A percentile compares a stretch with the other conserved stretches of the same genome.
phyloP scores from a whole-genome alignment of 1,139 yeast genomes.

The Yamadazyma dendronema region DNA sequence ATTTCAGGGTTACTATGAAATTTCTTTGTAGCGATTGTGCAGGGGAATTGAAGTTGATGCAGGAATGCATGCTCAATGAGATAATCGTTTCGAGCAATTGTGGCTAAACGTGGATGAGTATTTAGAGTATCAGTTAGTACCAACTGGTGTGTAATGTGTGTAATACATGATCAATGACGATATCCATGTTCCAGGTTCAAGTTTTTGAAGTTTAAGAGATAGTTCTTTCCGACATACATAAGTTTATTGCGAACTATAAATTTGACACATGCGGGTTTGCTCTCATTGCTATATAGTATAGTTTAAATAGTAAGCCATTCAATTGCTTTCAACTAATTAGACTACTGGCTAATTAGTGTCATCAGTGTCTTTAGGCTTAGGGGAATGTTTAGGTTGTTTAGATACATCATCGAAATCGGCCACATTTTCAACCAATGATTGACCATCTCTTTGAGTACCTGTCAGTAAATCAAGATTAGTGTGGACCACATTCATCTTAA shows the following conservation, averaged over 20 bases:
- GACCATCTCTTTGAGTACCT: constrained; percentile 7
- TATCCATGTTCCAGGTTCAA: too few species aligned
- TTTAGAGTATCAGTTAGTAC: too few species aligned
- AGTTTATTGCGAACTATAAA: neutral
- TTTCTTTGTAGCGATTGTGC: neutral
- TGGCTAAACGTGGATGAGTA: too few species aligned
- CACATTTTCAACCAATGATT: constrained; percentile 7
- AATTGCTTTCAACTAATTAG: neutral
- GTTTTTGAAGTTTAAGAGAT: too few species aligned
- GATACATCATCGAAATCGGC: constrained; percentile 4
- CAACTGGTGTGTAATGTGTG: neutral
- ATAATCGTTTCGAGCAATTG: neutral
- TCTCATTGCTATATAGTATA: too few species aligned
- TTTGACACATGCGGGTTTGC: neutral
- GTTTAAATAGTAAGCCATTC: too few species aligned
- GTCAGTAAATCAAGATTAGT: constrained; percentile 6
- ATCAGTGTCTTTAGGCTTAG: neutral
- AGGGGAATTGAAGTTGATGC: neutral
- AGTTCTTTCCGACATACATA: too few species aligned
- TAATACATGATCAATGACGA: neutral
- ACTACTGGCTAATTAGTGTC: neutral
- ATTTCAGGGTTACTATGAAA: constrained; percentile 8
- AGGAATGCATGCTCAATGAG: neutral
- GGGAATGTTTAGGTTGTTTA: constrained; percentile 5
- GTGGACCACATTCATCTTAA: constrained; percentile 7